These are phyloP conservation scores for Plectosphaerella cucumerina DNA, from an alignment of 2,329 filamentous ascomycete genomes.

Conservation along the genomic window DNA sequence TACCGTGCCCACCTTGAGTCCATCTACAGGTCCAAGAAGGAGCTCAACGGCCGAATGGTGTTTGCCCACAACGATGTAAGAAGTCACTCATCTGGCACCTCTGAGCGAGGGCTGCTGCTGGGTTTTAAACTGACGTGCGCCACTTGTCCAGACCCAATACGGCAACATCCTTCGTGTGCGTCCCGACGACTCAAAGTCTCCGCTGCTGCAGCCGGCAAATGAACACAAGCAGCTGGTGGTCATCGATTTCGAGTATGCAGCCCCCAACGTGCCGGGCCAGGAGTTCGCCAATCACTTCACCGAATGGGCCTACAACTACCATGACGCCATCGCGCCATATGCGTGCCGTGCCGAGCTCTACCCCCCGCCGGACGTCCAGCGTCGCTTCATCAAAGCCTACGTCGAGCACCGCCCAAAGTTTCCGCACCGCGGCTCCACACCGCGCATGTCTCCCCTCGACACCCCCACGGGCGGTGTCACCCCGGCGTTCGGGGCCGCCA, in stretches of 20 bases:
- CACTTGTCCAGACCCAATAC: slow-evolving; percentile 74
- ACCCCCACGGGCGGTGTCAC: slow-evolving; percentile 22
- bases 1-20: slow-evolving; percentile 73
- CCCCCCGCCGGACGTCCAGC: slow-evolving; percentile 76
- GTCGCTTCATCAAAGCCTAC: slow-evolving; percentile 81
- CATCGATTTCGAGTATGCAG: slow-evolving; percentile 97
- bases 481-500: slow-evolving; percentile 30
- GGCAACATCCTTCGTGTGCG: slow-evolving; percentile 84
- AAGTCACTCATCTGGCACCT: slow-evolving; percentile 7
- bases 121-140: not conserved
- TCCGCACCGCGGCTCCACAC: slow-evolving; percentile 48
- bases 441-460: slow-evolving; percentile 41
- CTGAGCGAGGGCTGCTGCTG: not conserved
- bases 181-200: slow-evolving; percentile 70
- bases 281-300: slow-evolving; percentile 99
- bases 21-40: slow-evolving; percentile 63
- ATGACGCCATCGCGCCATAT: slow-evolving; percentile 62
- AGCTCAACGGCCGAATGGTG: slow-evolving; percentile 70
- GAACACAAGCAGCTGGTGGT: slow-evolving; percentile 94
- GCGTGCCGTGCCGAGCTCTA: slow-evolving; percentile 67
- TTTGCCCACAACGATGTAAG: slow-evolving; percentile 98
- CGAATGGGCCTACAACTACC: slow-evolving; percentile 98
- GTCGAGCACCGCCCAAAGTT: slow-evolving; percentile 74
- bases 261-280: slow-evolving; percentile 76
- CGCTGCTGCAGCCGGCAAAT: slow-evolving; percentile 82